Conservation (phyloP, 2,329 filamentous ascomycete genomes). For the Reticulascus tulasneorum region DNA sequence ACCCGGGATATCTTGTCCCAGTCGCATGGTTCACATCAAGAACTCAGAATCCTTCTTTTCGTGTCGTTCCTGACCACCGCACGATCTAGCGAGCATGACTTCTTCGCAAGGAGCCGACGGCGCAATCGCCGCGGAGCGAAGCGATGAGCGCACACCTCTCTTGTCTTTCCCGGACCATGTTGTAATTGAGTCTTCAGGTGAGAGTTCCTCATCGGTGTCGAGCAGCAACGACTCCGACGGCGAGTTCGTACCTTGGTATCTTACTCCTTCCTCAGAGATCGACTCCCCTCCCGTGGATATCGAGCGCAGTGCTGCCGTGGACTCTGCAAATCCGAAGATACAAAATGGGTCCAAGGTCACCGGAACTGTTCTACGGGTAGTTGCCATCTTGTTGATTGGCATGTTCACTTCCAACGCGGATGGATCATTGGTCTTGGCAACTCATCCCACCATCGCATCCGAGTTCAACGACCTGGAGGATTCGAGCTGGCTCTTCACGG, state of each 20-base stretch:
- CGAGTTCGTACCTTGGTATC: slow-evolving; percentile 10
- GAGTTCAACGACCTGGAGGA: slow-evolving; percentile 54
- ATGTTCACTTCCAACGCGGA: slow-evolving; percentile 66
- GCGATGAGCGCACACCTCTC: neutral
- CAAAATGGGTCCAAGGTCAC: neutral
- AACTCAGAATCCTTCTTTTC: neutral
- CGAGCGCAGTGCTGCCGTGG: slow-evolving; percentile 5
- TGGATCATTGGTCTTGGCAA: slow-evolving; percentile 61
- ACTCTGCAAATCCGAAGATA: neutral
- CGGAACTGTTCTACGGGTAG: slow-evolving; percentile 15
- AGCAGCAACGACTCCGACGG: slow-evolving; percentile 10
- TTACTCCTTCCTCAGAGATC: slow-evolving; percentile 7
- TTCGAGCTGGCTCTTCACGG: slow-evolving; percentile 45
- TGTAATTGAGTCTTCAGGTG: slow-evolving; percentile 8
- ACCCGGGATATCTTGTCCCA: neutral
- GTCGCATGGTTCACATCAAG: neutral
- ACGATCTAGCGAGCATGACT: neutral
- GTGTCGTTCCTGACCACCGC: neutral
- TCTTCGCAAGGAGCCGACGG: neutral
- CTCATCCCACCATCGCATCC: slow-evolving; percentile 58
- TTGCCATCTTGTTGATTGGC: slow-evolving; percentile 21
- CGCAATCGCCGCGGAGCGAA: neutral
- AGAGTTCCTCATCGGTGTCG: slow-evolving; percentile 9
- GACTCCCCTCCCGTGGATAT: slow-evolving; percentile 5
- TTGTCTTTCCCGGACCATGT: neutral